Evolutionary conservation across 495 filamentous ascomycete species (phyloP).

Genomic region (Penicillium desertorum): DNA sequence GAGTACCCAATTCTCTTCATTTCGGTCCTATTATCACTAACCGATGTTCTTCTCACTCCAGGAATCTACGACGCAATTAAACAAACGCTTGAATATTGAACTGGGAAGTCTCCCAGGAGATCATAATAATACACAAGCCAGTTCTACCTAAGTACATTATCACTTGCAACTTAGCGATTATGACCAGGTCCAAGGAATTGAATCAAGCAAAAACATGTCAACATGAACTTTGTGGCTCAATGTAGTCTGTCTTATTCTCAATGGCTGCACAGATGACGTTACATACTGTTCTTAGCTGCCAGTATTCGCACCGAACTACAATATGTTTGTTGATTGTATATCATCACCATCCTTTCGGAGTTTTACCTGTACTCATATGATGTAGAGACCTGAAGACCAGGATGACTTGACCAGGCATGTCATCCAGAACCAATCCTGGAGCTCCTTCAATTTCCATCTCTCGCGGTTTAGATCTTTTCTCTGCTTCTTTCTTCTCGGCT

Average conservation of each 20-base stretch:
- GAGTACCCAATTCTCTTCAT: slow-evolving; percentile 44
- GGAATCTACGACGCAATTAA: slow-evolving; percentile 68
- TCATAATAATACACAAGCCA: not conserved
- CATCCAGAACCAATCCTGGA: not conserved
- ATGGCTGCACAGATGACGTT: not conserved
- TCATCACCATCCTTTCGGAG: not conserved
- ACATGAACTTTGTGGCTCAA: not conserved
- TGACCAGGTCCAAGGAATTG: not conserved
- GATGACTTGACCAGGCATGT: not conserved
- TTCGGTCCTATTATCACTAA: slow-evolving; percentile 2
- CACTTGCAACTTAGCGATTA: not conserved
- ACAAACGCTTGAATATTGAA: slow-evolving; percentile 57
- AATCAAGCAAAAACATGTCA: not conserved
- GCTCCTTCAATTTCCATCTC: too few species aligned
- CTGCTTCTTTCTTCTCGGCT: too few species aligned
- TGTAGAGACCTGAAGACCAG: not conserved
- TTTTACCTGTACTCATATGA: not conserved
- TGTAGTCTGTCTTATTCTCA: not conserved
- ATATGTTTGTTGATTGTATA: not conserved
- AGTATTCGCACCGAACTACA: not conserved
- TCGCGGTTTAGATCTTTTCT: too few species aligned
- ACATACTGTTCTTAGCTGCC: not conserved
- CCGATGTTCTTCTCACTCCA: slow-evolving; percentile 20
- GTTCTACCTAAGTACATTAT: not conserved
- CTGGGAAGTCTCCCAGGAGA: not conserved